Conservation (phyloP, 768 basidiomycete genomes). For the Leccinum subtestaceum region DNA sequence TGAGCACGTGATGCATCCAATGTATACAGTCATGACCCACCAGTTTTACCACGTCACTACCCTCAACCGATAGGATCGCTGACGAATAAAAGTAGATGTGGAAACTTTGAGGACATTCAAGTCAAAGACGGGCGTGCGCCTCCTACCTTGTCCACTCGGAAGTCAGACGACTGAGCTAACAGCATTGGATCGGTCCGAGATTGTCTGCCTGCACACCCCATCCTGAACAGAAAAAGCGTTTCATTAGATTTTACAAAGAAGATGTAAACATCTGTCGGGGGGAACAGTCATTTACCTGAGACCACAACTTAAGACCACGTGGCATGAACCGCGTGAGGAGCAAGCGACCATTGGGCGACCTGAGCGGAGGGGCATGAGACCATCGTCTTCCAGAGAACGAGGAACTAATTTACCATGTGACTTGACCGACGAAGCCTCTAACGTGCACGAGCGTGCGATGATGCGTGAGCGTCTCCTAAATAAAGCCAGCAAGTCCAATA, state of each 20-base stretch:
- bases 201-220: slow-evolving; percentile 48
- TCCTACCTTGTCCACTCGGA: slow-evolving; percentile 44
- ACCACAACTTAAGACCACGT: slow-evolving; percentile 51
- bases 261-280: background rate
- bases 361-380: slow-evolving; percentile 8
- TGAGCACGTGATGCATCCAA: background rate
- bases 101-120: background rate
- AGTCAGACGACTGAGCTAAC: slow-evolving; percentile 52
- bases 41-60: slow-evolving; percentile 43
- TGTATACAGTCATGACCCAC: slow-evolving; percentile 23
- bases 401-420: slow-evolving; percentile 40
- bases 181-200: slow-evolving; percentile 39
- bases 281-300: slow-evolving; percentile 32
- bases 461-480: slow-evolving; percentile 39
- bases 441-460: slow-evolving; percentile 50
- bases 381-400: background rate
- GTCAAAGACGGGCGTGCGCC: background rate
- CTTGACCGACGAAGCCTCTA: slow-evolving; percentile 51
- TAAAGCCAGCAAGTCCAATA: background rate
- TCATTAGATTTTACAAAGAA: background rate
- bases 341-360: slow-evolving; percentile 46
- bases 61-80: slow-evolving; percentile 53
- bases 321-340: slow-evolving; percentile 45
- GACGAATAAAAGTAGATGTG: background rate
- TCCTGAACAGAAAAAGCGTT: slow-evolving; percentile 30